A percentile compares a stretch with the other conserved stretches of the same genome.
phyloP scores from a whole-genome alignment of 345 rosid species.

The Luvunga scandens region DNA sequence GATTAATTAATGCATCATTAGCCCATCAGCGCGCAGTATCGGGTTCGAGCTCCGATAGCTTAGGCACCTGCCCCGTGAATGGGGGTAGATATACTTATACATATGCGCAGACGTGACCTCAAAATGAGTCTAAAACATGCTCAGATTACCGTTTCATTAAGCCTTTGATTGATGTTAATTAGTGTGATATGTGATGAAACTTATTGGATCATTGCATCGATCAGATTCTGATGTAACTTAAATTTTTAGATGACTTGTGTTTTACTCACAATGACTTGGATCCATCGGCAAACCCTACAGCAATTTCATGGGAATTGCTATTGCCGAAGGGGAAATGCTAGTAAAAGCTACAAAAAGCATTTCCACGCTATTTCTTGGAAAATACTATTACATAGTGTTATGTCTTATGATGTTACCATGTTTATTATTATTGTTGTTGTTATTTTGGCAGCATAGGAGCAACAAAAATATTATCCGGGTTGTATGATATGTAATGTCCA shows the following conservation, averaged over 20 bases:
- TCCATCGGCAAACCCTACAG: neutral
- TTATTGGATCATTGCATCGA: neutral
- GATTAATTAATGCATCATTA: neutral
- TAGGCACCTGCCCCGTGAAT: too few relatives aligned
- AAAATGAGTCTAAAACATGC: neutral
- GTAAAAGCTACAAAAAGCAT: neutral
- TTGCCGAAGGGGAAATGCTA: conserved; percentile 2
- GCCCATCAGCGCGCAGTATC: neutral
- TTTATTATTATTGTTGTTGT: neutral
- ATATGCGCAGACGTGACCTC: neutral
- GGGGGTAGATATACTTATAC: neutral
- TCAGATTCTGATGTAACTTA: neutral
- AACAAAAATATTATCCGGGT: neutral
- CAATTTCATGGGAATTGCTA: neutral
- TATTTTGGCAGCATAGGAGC: neutral
- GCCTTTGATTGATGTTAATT: neutral
- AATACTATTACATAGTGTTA: neutral
- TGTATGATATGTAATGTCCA: neutral
- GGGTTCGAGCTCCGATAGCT: neutral
- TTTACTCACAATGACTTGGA: neutral
- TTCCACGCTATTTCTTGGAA: conserved; percentile 15
- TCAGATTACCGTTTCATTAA: neutral
- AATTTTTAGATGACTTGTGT: neutral
- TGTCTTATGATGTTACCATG: neutral
- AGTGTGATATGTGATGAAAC: neutral